A percentile compares a stretch with the other conserved stretches of the same genome.
These are phyloP conservation scores for Mycena galericulata DNA, from an alignment of 768 basidiomycete species.

Conservation along the genomic window DNA sequence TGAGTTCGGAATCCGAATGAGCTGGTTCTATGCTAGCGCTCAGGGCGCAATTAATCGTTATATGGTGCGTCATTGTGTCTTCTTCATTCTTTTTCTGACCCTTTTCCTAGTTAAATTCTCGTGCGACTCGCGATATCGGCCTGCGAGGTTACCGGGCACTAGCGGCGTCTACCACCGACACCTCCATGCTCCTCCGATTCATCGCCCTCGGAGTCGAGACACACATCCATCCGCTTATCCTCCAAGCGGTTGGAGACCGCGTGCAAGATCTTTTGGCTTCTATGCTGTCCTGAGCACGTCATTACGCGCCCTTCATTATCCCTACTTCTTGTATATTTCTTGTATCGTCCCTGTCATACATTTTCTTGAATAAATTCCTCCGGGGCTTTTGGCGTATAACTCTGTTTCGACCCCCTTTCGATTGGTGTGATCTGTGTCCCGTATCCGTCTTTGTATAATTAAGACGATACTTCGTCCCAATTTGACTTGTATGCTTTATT, in stretches of 20 bases:
- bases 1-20: not conserved
- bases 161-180: not conserved
- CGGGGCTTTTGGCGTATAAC: not conserved
- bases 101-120: not conserved
- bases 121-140: not conserved
- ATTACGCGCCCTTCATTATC: not conserved
- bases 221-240: not conserved
- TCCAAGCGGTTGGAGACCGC: not conserved
- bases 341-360: too few relatives aligned
- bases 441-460: too few relatives aligned
- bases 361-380: not conserved
- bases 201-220: not conserved
- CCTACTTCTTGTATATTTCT: not conserved
- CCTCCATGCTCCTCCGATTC: not conserved
- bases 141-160: not conserved
- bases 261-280: not conserved
- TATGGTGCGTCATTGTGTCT: not conserved
- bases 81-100: not conserved
- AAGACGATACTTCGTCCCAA: too few relatives aligned
- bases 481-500: too few relatives aligned
- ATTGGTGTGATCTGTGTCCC: too few relatives aligned
- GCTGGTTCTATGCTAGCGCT: not conserved
- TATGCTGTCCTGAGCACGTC: not conserved
- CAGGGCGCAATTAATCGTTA: slow-evolving; percentile 3
- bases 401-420: not conserved